Percentiles rank a stretch among this genome's conserved stretches.
Conservation (phyloP, 176 grass and related monocot genomes). For the Carex pumila region DNA sequence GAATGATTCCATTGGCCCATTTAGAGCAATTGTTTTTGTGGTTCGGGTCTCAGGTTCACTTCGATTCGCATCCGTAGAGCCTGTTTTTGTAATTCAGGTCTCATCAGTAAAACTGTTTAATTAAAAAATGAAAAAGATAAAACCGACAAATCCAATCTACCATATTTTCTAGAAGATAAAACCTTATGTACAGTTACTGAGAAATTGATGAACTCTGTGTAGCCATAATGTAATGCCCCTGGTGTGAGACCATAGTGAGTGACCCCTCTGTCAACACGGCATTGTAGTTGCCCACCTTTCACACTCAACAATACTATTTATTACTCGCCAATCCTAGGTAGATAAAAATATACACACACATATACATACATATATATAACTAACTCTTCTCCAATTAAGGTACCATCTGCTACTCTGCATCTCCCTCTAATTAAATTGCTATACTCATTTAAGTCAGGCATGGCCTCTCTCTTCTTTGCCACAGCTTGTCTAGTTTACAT, state of each 20-base stretch:
- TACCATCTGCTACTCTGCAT: not conserved
- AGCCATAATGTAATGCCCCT: not conserved
- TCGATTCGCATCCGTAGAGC: not conserved
- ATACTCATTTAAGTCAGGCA: not conserved
- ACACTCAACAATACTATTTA: conserved; percentile 1
- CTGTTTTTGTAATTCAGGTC: not conserved
- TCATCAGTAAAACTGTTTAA: not conserved
- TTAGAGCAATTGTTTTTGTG: not conserved
- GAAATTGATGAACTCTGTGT: not conserved
- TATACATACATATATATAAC: not conserved
- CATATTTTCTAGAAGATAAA: not conserved
- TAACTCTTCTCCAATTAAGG: not conserved
- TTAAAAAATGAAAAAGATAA: not conserved
- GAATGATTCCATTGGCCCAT: not conserved
- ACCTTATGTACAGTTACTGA: not conserved
- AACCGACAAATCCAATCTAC: not conserved
- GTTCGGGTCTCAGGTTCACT: not conserved
- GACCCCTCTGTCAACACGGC: conserved; percentile 5
- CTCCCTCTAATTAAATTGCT: not conserved
- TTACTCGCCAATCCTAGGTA: not conserved
- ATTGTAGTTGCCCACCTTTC: not conserved
- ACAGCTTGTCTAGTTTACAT: not conserved
- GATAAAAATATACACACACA: not conserved
- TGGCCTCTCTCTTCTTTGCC: conserved; percentile 3
- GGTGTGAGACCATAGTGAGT: not conserved